Conservation (phyloP, 2,329 filamentous ascomycete genomes). For the Fusarium devonianum region DNA sequence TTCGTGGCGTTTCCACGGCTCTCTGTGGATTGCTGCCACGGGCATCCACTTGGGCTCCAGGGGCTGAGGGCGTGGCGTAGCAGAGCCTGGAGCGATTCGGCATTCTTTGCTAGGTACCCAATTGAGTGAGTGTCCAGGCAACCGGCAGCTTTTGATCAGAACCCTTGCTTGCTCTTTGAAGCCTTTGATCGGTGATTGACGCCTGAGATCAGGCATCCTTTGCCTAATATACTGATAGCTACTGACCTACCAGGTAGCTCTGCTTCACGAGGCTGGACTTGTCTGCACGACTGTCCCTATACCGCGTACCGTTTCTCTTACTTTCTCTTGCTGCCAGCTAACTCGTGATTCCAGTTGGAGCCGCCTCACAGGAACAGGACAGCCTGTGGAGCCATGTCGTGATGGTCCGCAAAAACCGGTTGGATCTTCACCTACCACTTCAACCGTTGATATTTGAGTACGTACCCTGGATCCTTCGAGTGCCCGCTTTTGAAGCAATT, state of each 20-base stretch:
- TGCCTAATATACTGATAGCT: too few species aligned
- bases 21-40: constrained; percentile 25
- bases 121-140: constrained; percentile 14
- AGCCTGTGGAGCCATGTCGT: constrained; percentile 25
- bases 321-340: constrained; percentile 9
- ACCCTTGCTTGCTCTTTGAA: background rate
- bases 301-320: constrained; percentile 8
- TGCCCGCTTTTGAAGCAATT: constrained; percentile 1
- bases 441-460: too few species aligned
- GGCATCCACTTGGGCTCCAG: constrained; percentile 32
- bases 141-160: background rate
- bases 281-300: too few species aligned
- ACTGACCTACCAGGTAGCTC: too few species aligned
- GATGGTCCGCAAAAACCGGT: constrained; percentile 10
- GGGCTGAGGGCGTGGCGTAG: constrained; percentile 32
- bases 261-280: too few species aligned
- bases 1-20: constrained; percentile 39
- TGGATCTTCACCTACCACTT: background rate
- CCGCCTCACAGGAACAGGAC: constrained; percentile 11
- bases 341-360: constrained; percentile 8
- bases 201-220: too few species aligned
- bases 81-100: constrained; percentile 4
- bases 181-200: too few species aligned
- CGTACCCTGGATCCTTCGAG: background rate
- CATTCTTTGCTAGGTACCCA: constrained; percentile 15